A percentile compares a stretch with the other conserved stretches of the same genome.
These are phyloP conservation scores for Monilinia aucupariae DNA, from an alignment of 2,329 filamentous ascomycete genomes.

Conservation along the genomic window DNA sequence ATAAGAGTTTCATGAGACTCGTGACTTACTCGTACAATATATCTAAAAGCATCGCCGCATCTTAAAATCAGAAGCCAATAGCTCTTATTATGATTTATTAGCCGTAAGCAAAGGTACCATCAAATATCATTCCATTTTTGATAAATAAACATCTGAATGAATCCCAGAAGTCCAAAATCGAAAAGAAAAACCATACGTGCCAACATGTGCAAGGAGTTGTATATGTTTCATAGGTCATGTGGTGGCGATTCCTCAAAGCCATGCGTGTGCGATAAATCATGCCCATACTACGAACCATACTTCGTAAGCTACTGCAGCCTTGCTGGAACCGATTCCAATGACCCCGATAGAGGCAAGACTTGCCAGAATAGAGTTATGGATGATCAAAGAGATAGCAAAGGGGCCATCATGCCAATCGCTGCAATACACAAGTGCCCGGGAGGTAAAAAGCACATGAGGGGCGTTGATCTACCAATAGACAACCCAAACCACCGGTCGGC, in stretches of 20 bases:
- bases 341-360: background rate
- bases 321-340: background rate
- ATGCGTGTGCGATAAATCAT: constrained; percentile 3
- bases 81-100: background rate
- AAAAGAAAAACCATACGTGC: background rate
- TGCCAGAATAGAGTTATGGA: background rate
- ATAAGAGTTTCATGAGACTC: too few species aligned
- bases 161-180: background rate
- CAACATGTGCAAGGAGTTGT: background rate
- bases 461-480: background rate
- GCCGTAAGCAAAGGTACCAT: background rate
- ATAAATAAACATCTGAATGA: background rate
- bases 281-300: background rate
- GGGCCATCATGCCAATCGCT: background rate
- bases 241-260: background rate
- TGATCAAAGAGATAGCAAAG: background rate
- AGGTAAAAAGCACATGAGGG: background rate
- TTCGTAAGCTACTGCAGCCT: background rate
- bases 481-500: background rate
- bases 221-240: background rate
- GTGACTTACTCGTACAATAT: too few species aligned
- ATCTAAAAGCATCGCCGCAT: background rate
- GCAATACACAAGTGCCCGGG: background rate
- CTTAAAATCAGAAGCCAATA: background rate
- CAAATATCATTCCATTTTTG: too few species aligned